A percentile compares a stretch with the other conserved stretches of the same genome.
These are phyloP conservation scores for Ceratobasidium sp. DNA, from an alignment of 1,284 basidiomycete species.

Conservation along the genomic window DNA sequence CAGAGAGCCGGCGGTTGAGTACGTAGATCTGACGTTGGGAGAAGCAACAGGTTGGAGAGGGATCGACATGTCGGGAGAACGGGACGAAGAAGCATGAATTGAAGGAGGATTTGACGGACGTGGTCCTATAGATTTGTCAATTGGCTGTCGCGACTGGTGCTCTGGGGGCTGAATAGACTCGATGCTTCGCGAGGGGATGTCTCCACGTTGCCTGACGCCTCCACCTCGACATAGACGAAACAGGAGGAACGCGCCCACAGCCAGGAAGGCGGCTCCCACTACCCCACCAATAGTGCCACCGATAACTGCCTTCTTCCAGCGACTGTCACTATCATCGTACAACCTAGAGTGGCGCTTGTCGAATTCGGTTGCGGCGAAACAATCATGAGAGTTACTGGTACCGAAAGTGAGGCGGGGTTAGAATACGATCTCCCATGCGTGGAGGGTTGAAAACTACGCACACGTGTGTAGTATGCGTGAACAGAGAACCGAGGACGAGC, in stretches of 20 bases:
- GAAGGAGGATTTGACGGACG: neutral
- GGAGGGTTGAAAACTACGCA: neutral
- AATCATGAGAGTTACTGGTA: neutral
- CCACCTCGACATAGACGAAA: neutral
- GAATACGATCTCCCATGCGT: neutral
- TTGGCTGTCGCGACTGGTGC: neutral
- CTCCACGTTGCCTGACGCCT: neutral
- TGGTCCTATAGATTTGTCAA: neutral
- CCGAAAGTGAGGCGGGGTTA: neutral
- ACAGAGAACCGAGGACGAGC: slow-evolving; percentile 1
- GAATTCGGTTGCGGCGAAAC: neutral
- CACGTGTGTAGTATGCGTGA: neutral
- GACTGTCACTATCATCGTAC: neutral
- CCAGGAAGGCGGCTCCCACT: slow-evolving; percentile 23
- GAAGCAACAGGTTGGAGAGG: neutral
- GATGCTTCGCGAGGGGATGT: neutral
- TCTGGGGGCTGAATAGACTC: neutral
- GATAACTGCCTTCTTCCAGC: slow-evolving; percentile 4
- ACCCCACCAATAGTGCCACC: slow-evolving; percentile 24
- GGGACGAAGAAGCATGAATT: neutral
- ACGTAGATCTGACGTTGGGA: neutral
- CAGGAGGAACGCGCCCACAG: slow-evolving; percentile 5
- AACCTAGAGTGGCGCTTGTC: neutral
- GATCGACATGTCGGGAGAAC: neutral
- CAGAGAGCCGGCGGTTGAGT: neutral